Conservation (phyloP, 2,329 filamentous ascomycete genomes). For the Nakataea oryzae region DNA sequence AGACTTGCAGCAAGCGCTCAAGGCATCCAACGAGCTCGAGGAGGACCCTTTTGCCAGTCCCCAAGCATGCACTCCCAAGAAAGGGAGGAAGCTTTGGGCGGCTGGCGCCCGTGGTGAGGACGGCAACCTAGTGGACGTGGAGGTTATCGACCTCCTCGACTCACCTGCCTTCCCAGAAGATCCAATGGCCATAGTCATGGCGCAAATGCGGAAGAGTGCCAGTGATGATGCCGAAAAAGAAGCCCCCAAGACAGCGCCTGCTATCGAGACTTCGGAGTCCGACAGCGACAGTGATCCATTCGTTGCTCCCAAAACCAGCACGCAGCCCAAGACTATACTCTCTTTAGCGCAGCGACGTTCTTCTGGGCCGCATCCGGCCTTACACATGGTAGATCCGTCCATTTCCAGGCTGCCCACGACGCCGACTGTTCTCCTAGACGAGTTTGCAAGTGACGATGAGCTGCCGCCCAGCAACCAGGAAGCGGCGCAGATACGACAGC, state of each 20-base stretch:
- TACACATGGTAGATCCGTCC: too few relatives aligned
- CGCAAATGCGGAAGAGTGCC: not conserved
- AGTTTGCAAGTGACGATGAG: conserved; percentile 9
- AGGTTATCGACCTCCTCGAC: conserved; percentile 48
- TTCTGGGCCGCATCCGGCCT: not conserved
- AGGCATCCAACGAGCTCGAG: conserved; percentile 39
- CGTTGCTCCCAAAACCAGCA: not conserved
- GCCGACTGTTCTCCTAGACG: not conserved
- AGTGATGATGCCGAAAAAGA: not conserved
- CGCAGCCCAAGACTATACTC: not conserved
- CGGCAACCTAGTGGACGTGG: conserved; percentile 52
- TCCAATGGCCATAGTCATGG: conserved; percentile 1
- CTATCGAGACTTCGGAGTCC: not conserved
- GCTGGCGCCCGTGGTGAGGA: conserved; percentile 57
- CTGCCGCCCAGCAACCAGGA: conserved; percentile 21
- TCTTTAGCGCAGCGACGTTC: not conserved
- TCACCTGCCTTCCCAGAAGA: conserved; percentile 21
- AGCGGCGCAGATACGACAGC: conserved; percentile 10
- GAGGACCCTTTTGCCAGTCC: conserved; percentile 24
- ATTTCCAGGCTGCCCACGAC: not conserved
- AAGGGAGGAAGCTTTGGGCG: conserved; percentile 50
- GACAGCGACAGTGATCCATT: not conserved
- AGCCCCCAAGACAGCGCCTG: not conserved
- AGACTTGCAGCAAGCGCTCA: conserved; percentile 52
- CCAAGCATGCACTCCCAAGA: not conserved